These are phyloP conservation scores for Melanogaster broomeanus DNA, from an alignment of 768 basidiomycete genomes.

Conservation along the genomic window DNA sequence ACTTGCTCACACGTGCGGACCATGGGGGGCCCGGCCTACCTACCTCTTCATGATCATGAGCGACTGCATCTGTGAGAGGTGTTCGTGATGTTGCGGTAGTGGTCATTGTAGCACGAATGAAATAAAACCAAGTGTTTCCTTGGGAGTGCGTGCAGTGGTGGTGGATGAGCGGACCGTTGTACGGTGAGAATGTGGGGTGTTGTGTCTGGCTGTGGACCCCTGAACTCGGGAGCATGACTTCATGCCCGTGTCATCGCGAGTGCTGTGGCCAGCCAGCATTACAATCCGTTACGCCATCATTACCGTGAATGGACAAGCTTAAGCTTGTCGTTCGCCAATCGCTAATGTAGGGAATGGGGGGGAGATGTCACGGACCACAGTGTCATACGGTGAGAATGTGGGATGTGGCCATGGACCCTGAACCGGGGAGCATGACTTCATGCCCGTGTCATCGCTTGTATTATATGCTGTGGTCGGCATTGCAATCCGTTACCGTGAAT, in stretches of 20 bases:
- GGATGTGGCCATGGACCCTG: background rate
- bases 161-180: too few species aligned
- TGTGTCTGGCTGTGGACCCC: too few species aligned
- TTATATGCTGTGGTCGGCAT: too few species aligned
- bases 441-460: background rate
- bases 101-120: background rate
- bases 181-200: too few species aligned
- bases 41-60: conserved; percentile 53
- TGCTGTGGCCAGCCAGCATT: too few species aligned
- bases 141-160: background rate
- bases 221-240: background rate
- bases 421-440: background rate
- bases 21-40: background rate
- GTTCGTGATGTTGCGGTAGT: background rate
- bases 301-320: too few species aligned
- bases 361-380: too few species aligned
- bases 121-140: background rate
- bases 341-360: too few species aligned
- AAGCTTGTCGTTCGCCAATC: too few species aligned
- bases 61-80: conserved; percentile 41
- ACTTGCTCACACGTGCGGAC: background rate
- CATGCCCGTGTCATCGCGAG: background rate
- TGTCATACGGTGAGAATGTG: too few species aligned
- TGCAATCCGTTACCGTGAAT: too few species aligned
- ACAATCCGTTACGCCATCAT: too few species aligned